phyloP scores from a whole-genome alignment of 331 rosid species.

The Malus hybrid region DNA sequence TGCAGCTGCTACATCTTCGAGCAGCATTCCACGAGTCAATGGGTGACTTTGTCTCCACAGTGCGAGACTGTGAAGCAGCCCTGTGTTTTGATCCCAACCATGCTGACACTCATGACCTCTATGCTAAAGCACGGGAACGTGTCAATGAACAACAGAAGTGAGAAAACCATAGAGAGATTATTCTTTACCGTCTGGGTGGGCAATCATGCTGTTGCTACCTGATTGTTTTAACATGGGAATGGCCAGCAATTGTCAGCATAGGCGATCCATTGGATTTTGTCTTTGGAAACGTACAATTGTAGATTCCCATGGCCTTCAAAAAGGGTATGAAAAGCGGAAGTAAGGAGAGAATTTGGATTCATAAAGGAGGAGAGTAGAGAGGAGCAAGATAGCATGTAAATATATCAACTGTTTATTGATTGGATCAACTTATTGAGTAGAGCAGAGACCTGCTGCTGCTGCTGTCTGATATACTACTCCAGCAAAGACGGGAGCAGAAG shows the following conservation, averaged over 20 bases:
- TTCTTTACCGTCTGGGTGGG: conserved; percentile 20
- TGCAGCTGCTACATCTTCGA: conserved; percentile 79
- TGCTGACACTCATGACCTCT: conserved; percentile 54
- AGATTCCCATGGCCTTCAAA: conserved; percentile 20
- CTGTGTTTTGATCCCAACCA: conserved; percentile 80
- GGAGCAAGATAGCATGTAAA: conserved; percentile 57
- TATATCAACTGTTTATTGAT: conserved; percentile 35
- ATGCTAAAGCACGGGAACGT: conserved; percentile 38
- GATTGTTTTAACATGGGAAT: neutral
- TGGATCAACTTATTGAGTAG: conserved; percentile 28
- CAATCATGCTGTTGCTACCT: conserved; percentile 23
- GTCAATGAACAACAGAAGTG: conserved; percentile 39
- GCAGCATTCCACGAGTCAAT: conserved; percentile 84
- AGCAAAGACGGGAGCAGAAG: conserved; percentile 29
- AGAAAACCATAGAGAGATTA: conserved; percentile 16
- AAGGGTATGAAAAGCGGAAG: conserved; percentile 9
- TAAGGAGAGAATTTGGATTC: conserved; percentile 23
- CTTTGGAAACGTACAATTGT: conserved; percentile 17
- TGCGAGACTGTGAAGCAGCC: conserved; percentile 79
- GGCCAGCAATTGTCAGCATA: conserved; percentile 21
- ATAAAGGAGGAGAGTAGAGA: conserved; percentile 31
- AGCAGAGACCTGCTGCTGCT: conserved; percentile 28
- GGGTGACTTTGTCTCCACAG: conserved; percentile 41
- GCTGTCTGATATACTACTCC: conserved; percentile 21
- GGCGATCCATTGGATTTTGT: conserved; percentile 11